Evolutionary conservation across 345 rosid species (phyloP), one percentile per base, ranked within the genome.

Genomic region (Citrus maxima): DNA sequence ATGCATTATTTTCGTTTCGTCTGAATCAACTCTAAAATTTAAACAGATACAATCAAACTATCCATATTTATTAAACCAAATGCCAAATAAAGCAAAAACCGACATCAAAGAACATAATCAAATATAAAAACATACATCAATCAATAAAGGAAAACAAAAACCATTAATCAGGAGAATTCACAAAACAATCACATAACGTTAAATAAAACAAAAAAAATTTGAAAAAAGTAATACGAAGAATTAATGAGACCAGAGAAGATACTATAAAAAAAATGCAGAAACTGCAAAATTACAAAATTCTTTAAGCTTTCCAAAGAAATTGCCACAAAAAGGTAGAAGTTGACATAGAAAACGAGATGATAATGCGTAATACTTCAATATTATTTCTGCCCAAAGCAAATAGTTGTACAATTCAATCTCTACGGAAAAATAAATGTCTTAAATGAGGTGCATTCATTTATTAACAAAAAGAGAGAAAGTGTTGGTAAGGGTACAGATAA

Each of bases 151-250:
- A 18, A 70, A 68, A 24, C 2, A 13, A 49, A 13, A 77, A 42
- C 30, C 58, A 30, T 18, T 55, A 25, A 46, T 46, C 18, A 13
- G 1, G 46, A 5, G 7, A 70, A 76, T 70, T 24, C 70, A 78
- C 55, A 35, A 51, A 66, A 58, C 27, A 58, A 59, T 77, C 61
- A 46, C 27, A 46, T 0, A 67, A 66, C 49, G 59, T 58, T 72
- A 1, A 32, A 59, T 24, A 46, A 69, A 65, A 30, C 49, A 25
- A 64, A 3, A 18, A 73, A 67, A 6, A 2, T 49, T 21, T 9
- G 61, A 78, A 72, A 84, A 37, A 95, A 98, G 98, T 82, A 94
- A 82, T 1, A 98, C 98, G 83, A 96, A 96, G 91, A 94, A 91
- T 10, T 40, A 40, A 40, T 40, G 46, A 40, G 3, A 40, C 0